phyloP scores from a whole-genome alignment of 78 protist species.

The Diacronema lutheri region DNA sequence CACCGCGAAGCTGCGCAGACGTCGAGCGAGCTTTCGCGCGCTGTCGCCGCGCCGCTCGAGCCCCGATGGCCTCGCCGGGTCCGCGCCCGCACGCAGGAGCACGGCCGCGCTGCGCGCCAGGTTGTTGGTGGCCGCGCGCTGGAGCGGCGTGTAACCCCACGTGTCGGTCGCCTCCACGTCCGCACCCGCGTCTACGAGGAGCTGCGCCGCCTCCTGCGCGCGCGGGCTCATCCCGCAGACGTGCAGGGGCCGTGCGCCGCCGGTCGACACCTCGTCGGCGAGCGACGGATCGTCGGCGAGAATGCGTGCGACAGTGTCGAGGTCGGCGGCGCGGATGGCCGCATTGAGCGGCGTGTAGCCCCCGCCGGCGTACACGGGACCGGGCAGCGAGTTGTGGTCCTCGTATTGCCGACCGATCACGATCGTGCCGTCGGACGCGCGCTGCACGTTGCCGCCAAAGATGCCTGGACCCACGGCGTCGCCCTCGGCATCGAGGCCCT shows the following conservation, averaged over 20 bases:
- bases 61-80: background rate
- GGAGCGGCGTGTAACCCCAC: conserved; percentile 1
- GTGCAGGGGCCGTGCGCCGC: conserved; percentile 43
- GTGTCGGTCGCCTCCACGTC: background rate
- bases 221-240: conserved; percentile 24
- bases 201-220: conserved; percentile 5
- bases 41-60: background rate
- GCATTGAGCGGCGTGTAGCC: conserved; percentile 29
- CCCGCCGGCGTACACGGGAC: conserved; percentile 35
- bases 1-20: background rate
- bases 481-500: background rate
- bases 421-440: conserved; percentile 1
- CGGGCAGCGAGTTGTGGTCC: conserved; percentile 37
- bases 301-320: background rate
- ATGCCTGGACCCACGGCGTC: conserved; percentile 8
- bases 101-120: background rate
- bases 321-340: background rate
- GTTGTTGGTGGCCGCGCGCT: background rate
- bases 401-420: conserved; percentile 29
- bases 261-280: conserved; percentile 22
- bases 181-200: background rate
- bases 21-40: background rate
- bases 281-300: background rate
- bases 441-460: conserved; percentile 26
- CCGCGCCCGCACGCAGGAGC: background rate